Evolutionary conservation across 1,284 basidiomycete species (phyloP), one percentile per base, ranked within the genome.

Genomic region (Marasmius oreades): DNA sequence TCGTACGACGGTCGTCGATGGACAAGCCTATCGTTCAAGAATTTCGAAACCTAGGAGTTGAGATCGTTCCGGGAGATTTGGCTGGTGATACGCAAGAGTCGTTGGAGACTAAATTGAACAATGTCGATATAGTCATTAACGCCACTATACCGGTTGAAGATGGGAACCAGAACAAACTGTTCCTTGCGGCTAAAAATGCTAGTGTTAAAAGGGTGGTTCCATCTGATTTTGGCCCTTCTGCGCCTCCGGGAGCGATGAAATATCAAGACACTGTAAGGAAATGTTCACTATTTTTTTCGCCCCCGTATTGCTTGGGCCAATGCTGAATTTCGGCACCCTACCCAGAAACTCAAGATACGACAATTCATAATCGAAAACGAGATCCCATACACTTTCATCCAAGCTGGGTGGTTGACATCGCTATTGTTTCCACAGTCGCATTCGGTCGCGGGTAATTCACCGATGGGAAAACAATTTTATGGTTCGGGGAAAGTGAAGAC

Each of bases 331-430:
- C n/a, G n/a, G n/a, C n/a, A n/a, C n/a, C n/a, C n/a, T n/a, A n/a
- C n/a, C n/a, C n/a, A 61, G 60, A 61, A 61, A 61, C 28, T 57
- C 14, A 18, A 36, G 3, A 57, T 55, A 6, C 55, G 46, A 14
- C 36, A 59, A 6, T 57, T 43, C 42, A 44, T 61, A 37, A 53
- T 51, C 16, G 42, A 39, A 1, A 43, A 48, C 44, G 52, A 52
- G 4, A n/a, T 61, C 8, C 23, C 46, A 3, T 55, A 59, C 46
- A 61, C 60, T 20, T 55, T 59, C 46, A 57, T 61, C 20, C 52
- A 60, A 23, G 53, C 58, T 5, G 60, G 60, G 2, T 60, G 46
- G 22, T 61, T 56, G 59, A 22, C 31, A n/a, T 16, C 6, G 12
- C 16, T 46, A 24, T 34, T 18, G 34, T 42, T 31, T 28, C 47